Evolutionary conservation across 2,329 filamentous ascomycete species (phyloP), one percentile per base, ranked within the genome.

Genomic region (Onygena corvina): DNA sequence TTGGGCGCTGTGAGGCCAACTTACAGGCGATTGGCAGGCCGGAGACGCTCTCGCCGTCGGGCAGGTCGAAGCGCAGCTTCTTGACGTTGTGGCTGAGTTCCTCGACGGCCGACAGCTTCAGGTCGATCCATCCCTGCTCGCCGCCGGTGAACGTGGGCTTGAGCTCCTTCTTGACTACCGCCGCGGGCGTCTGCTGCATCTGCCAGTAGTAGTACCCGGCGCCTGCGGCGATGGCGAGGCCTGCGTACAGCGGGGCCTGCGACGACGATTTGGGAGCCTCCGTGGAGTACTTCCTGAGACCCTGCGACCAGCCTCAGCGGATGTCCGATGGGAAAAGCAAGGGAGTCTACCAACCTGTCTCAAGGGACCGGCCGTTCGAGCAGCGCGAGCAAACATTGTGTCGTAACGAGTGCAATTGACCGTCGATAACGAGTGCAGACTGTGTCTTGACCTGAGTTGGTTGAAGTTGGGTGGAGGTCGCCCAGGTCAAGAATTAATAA

Each of bases 71-170:
- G 59, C 85, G 81, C 64, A 96, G 76, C 60, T 79, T 82, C 80
- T 96, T 96, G 60, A 88, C 93, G 76, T 96, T 96, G 76, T 89
- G 84, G 74, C 87, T 95, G 71, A 95, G 70, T 40, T 74, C 70
- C 70, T 94, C 84, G 46, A 88, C 77, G 50, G 83, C 80, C 50
- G 86, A 79, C 50, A 96, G 75, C 71, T 84, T 81, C 58, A 96
- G 76, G 54, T 80, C 81, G 55, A 95, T 67, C 70, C 88, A 96
- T 57, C 87, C 89, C 70, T 95, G 88, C 54, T 94, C 86, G 56
- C 86, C 87, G 57, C 90, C 89, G 29, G 77, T 84, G 67, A 96
- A 83, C 51, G 75, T 72, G 63, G 74, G 74, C 18, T 64, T 56
- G 50, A 64, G 68, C 34, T 67, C 64, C 54, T 65, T 63, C 48